Evolutionary conservation across 2,329 filamentous ascomycete genomes (phyloP), one percentile per base, ranked within the genome.

Genomic region (Xylaria sp.): DNA sequence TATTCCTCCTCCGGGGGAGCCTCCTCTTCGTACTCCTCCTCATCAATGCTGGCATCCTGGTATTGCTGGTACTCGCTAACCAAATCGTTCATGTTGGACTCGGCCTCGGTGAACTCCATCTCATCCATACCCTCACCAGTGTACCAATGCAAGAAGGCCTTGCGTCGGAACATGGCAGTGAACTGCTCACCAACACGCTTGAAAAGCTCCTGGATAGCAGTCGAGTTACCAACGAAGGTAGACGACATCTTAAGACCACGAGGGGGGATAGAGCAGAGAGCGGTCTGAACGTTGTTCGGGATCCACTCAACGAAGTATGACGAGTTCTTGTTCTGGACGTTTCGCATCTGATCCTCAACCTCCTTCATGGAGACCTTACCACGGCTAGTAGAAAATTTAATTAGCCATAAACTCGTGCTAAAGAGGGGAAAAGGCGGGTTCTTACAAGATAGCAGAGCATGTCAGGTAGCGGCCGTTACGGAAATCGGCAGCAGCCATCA

Each of bases 141-240:
- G 85, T 99, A 99, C 95, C 95, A 99, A 87, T 98, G 95, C 88
- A 99, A 92, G 93, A 99, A 99, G 89, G 95, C 95, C 91, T 98
- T 99, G 84, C 95, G 93, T 85, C 95, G 89, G 90, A 99, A 99
- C 95, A 99, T 99, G 79, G 93, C 95, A 83, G 90, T 93, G 89
- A 99, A 99, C 85, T 99, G 95, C 82, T 99, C 95, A 78, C 95
- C 95, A 74, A 99, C 86, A 88, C 95, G 94, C 92, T 99, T 98
- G 91, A 99, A 99, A 75, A 99, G 91, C 86, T 99, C 95, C 87
- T 99, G 95, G 83, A 99, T 99, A 71, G 94, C 96, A 74, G 95
- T 99, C 69, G 93, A 97, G 90, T 99, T 99, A 78, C 95, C 95
- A 72, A 99, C 92, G 74, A 99, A 99, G 78, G 95, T 99, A 47